Base-by-base conservation (phyloP, 2,329 filamentous ascomycete species). In the Aspergillus latus region DNA sequence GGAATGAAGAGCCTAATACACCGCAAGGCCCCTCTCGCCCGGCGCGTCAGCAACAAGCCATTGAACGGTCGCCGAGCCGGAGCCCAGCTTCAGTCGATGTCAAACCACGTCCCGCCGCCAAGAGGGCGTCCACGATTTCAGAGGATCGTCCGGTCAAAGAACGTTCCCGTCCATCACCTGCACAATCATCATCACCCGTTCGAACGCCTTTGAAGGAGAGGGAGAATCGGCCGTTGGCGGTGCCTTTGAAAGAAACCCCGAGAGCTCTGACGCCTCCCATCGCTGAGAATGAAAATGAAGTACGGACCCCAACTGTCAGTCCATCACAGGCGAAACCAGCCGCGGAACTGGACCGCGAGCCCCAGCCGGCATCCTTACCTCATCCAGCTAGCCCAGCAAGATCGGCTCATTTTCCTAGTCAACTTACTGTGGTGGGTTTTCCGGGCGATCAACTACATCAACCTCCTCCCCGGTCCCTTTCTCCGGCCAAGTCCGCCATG, bases 401-500 rank as follows among this genome's bases (percentile, higher is more conserved):
- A 56, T 80, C 79, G 46, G 80, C 84, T 10, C 82, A 81, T 45
- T 87, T 87, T 61, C 82, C 82, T 0, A 70, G 76, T 21, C 76
- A 78, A 45, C 75, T 84, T 2, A 71, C 72, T 6, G 73, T 83
- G 5, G 76, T 81, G 26, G 72, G 78, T n/a, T 66, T 61, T 32
- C 40, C 75, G 2, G 72, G 72, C 28, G 79, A 78, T 5, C 70
- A 77, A 44, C 76, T 79, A 54, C 84, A 87, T 62, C 77, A 84
- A 50, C 84, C 84, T 16, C 82, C 82, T 11, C 76, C 80, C 28
- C 77, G 84, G 52, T 85, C 84, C 2, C 68, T 84, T 3, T 87
- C 84, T 6, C 84, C 84, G 4, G 82, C 75, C 10, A 87, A 87
- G 65, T 84, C 84, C 29, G 84, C 84, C 0, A 66, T 87, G 62